Evolutionary conservation across 2,329 filamentous ascomycete species (phyloP), one percentile per base, ranked within the genome.

Genomic region (Rutstroemia sp.): DNA sequence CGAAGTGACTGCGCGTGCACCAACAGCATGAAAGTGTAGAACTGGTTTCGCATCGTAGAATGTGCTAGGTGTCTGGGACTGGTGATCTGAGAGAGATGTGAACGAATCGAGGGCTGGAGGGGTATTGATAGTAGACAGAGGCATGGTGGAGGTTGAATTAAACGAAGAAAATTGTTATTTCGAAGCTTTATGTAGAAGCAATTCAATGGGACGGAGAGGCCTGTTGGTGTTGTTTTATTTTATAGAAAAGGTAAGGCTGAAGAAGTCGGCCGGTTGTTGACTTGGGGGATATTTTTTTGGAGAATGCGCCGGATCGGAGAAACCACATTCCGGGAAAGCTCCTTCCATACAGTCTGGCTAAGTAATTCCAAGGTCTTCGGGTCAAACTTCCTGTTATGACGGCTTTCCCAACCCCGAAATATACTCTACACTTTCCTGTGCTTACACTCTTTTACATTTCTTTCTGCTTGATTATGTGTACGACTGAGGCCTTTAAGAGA

Each of bases 31-130:
- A 63, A 80, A 81, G 71, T 92, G 82, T 3, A 92, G 78, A 45
- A 92, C 79, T 1, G 88, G 83, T 66, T 87, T 88, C 27, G 81
- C 82, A 63, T 79, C 81, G 65, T 85, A 86, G 72, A 92, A 92
- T 44, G 81, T 86, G 57, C 77, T 76, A 0, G 88, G 88, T 1
- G 88, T 92, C 66, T 85, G 82, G 52, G 83, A 76, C 69, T 90
- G 81, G 68, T 90, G 87, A 59, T 89, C 83, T 57, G 78, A 74
- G 47, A 92, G 77, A 4, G 80, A 74, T 37, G 79, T 83, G 71
- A 83, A 92, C 67, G 84, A 80, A 38, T 75, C 75, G 14, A 76
- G 66, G 16, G 77, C 73, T 5, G 86, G 86, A 27, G 82, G 74
- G 2, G 73, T 73, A 49, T 77, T 77, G 47, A 88, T 80, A 1